A percentile compares a stretch with the other conserved stretches of the same genome.
phyloP scores from a whole-genome alignment of 2,329 filamentous ascomycete genomes.

The Botryosphaeria dothidea region DNA sequence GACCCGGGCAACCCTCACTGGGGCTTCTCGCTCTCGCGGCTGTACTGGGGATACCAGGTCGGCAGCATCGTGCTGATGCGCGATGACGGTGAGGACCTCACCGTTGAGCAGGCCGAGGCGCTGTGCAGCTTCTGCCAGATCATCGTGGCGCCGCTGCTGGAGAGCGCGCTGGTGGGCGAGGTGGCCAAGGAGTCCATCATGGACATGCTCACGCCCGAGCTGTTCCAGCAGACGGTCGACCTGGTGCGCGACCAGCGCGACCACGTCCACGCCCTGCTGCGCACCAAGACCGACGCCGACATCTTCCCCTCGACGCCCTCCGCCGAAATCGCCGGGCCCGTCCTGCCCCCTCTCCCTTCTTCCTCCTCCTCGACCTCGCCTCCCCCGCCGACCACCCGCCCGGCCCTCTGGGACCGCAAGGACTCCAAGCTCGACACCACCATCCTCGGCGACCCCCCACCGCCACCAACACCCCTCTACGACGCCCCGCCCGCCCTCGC shows the following conservation, averaged over 20 bases:
- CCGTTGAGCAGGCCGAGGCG: not conserved
- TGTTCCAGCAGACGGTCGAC: not conserved
- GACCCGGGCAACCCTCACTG: not conserved
- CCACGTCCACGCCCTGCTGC: not conserved
- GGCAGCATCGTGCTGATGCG: slow-evolving; percentile 10
- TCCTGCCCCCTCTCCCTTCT: not conserved
- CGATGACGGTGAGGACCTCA: slow-evolving; percentile 8
- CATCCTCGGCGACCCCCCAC: not conserved
- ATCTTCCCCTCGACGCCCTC: not conserved
- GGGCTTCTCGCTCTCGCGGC: not conserved
- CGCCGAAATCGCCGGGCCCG: not conserved
- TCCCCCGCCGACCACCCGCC: not conserved
- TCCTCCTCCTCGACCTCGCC: not conserved
- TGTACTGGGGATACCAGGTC: not conserved
- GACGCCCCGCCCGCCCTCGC: not conserved
- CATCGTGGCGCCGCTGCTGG: not conserved
- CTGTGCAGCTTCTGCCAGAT: not conserved
- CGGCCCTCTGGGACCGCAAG: not conserved
- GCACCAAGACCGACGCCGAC: not conserved
- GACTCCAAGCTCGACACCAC: not conserved
- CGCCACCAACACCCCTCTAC: not conserved
- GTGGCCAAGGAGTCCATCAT: not conserved
- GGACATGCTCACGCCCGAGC: not conserved
- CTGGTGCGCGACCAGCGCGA: not conserved
- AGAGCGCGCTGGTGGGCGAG: not conserved